A percentile compares a stretch with the other conserved stretches of the same genome.
These are phyloP conservation scores for Phlegmacium glaucopus DNA, from an alignment of 768 basidiomycete genomes.

Conservation along the genomic window DNA sequence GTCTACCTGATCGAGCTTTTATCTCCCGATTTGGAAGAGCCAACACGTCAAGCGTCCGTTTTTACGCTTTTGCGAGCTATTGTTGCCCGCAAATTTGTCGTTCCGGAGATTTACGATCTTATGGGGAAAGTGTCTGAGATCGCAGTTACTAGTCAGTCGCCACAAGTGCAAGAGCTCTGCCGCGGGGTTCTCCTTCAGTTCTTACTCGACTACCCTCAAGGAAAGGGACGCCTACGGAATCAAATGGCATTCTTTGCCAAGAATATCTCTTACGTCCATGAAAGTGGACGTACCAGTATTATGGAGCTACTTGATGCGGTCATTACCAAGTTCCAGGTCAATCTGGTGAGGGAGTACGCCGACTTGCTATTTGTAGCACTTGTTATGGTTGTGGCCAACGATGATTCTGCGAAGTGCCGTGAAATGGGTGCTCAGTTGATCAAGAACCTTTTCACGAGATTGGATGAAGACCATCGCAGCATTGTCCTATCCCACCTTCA, in stretches of 20 bases:
- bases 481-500: slow-evolving; percentile 69
- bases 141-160: slow-evolving; percentile 90
- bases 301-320: slow-evolving; percentile 89
- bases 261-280: slow-evolving; percentile 87
- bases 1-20: slow-evolving; percentile 84
- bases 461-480: slow-evolving; percentile 57
- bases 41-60: slow-evolving; percentile 76
- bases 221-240: slow-evolving; percentile 81
- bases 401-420: slow-evolving; percentile 85
- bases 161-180: slow-evolving; percentile 88
- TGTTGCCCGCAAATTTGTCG: slow-evolving; percentile 86
- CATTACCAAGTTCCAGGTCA: slow-evolving; percentile 77
- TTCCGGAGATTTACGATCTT: slow-evolving; percentile 94
- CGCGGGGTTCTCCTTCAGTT: slow-evolving; percentile 89
- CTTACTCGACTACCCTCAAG: slow-evolving; percentile 95
- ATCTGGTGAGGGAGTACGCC: slow-evolving; percentile 72
- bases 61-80: slow-evolving; percentile 91
- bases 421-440: slow-evolving; percentile 85
- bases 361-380: slow-evolving; percentile 90
- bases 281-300: slow-evolving; percentile 89
- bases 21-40: slow-evolving; percentile 88
- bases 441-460: slow-evolving; percentile 66
- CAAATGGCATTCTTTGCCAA: slow-evolving; percentile 91
- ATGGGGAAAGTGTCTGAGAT: slow-evolving; percentile 93
- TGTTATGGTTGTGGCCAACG: slow-evolving; percentile 92